Conservation (phyloP, 2,329 filamentous ascomycete genomes). For the Trichocomaceae sp. region DNA sequence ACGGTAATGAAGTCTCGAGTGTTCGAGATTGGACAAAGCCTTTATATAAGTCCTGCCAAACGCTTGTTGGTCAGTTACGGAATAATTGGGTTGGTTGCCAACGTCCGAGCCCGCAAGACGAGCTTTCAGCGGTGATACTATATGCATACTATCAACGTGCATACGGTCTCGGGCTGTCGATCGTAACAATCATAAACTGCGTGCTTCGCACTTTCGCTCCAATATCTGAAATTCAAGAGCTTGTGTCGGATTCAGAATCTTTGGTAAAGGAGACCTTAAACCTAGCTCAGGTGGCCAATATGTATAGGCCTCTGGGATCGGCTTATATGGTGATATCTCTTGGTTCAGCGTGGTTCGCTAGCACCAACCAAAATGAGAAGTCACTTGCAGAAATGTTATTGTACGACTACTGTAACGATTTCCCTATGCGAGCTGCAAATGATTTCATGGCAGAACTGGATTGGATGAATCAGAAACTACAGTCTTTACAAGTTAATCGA, state of each 20-base stretch:
- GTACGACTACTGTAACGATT: constrained; percentile 23
- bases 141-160: constrained; percentile 28
- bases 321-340: constrained; percentile 26
- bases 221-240: constrained; percentile 15
- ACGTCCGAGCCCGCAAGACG: constrained; percentile 4
- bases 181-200: constrained; percentile 29
- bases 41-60: neutral
- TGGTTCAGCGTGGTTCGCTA: constrained; percentile 21
- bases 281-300: constrained; percentile 21
- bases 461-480: neutral
- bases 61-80: constrained; percentile 18
- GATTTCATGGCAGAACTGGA: constrained; percentile 5
- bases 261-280: constrained; percentile 23
- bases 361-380: constrained; percentile 17
- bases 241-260: constrained; percentile 17
- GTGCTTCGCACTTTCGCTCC: constrained; percentile 25
- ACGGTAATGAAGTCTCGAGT: neutral
- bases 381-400: constrained; percentile 16
- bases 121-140: constrained; percentile 11
- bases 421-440: constrained; percentile 15
- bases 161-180: constrained; percentile 27
- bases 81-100: constrained; percentile 12
- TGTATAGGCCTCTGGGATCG: constrained; percentile 29
- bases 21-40: constrained; percentile 1
- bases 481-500: neutral